Base-by-base conservation (phyloP, 495 filamentous ascomycete genomes). In the Aspergillus campestris region DNA sequence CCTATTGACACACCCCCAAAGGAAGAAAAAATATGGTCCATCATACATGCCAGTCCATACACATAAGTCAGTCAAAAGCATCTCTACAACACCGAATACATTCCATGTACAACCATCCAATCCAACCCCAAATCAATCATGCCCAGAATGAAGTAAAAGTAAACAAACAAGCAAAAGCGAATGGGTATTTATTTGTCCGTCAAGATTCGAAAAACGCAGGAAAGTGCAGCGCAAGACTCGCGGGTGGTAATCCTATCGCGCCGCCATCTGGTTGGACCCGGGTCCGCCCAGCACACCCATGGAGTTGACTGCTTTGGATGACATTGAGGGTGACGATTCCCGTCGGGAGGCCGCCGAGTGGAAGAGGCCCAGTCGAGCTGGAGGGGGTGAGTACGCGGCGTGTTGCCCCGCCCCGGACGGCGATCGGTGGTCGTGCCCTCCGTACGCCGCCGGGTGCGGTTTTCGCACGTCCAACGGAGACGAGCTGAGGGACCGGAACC, bases 391-490 rank as follows among this genome's bases (percentile, higher is more conserved):
- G 52, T 61, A 70, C 32, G 56, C 52, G n/a, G 58, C 51, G 47
- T 64, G 62, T 24, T 55, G 66, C 2, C 61, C 45, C 29, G 57
- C 32, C 12, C 42, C 51, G 31, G 48, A 53, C 12, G 58, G 50
- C 34, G 61, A 58, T 13, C 52, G 59, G 38, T 59, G 59, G n/a
- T 67, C 67, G 15, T 62, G 31, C 15, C 39, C 40, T 38, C 48
- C 47, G 37, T 44, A 56, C 13, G 56, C 34, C 29, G 66, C 56
- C 3, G 62, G 61, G 24, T 66, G 66, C 7, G 65, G 50, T 57
- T 73, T 73, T 43, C 69, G 67, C 31, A 71, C 60, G 45, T 73
- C 67, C 7, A 70, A 54, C 8, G 69, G 69, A 6, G 69, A 73
- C 39, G 69, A 69, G 38, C 61, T 73, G 47, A 62, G 52, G 13